phyloP scores from a whole-genome alignment of 352 stramenopile genomes.

The Elongisporangium undulatum region DNA sequence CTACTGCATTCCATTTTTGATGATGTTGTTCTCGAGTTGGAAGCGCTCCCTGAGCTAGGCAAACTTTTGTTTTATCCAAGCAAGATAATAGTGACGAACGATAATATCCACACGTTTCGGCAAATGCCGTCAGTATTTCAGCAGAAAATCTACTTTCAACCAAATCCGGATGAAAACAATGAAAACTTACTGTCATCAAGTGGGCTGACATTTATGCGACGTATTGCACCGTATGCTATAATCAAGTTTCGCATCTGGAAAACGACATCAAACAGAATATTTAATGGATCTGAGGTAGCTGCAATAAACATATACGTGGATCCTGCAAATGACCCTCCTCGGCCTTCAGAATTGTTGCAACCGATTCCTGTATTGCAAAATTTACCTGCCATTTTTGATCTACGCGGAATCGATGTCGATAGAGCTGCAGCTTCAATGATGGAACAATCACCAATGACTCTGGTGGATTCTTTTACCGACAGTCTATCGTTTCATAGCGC shows the following conservation, averaged over 20 bases:
- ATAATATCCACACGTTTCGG: slow-evolving; percentile 37
- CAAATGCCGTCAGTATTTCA: slow-evolving; percentile 40
- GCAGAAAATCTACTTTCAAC: slow-evolving; percentile 43
- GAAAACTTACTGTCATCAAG: slow-evolving; percentile 34
- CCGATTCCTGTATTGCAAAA: slow-evolving; percentile 15
- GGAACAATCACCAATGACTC: neutral
- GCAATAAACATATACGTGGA: slow-evolving; percentile 56
- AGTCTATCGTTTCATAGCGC: neutral
- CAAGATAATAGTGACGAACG: slow-evolving; percentile 26
- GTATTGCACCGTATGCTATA: slow-evolving; percentile 25
- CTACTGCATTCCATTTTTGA: slow-evolving; percentile 60
- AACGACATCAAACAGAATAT: slow-evolving; percentile 12
- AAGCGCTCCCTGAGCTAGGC: slow-evolving; percentile 37
- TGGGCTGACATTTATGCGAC: slow-evolving; percentile 27
- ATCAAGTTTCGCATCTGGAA: slow-evolving; percentile 28
- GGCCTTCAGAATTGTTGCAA: slow-evolving; percentile 9
- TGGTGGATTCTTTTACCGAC: slow-evolving; percentile 5
- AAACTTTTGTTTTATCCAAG: slow-evolving; percentile 48
- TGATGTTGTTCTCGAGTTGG: slow-evolving; percentile 49
- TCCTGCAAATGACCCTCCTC: slow-evolving; percentile 39
- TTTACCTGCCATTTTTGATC: slow-evolving; percentile 21
- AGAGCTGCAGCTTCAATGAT: slow-evolving; percentile 3
- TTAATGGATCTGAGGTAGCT: slow-evolving; percentile 19
- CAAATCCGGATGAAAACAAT: slow-evolving; percentile 39
- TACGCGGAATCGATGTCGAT: slow-evolving; percentile 39